A percentile compares a stretch with the other conserved stretches of the same genome.
Evolutionary conservation across 805 yeast genomes (phyloP).

Genomic region (Dipodascus albidus): DNA sequence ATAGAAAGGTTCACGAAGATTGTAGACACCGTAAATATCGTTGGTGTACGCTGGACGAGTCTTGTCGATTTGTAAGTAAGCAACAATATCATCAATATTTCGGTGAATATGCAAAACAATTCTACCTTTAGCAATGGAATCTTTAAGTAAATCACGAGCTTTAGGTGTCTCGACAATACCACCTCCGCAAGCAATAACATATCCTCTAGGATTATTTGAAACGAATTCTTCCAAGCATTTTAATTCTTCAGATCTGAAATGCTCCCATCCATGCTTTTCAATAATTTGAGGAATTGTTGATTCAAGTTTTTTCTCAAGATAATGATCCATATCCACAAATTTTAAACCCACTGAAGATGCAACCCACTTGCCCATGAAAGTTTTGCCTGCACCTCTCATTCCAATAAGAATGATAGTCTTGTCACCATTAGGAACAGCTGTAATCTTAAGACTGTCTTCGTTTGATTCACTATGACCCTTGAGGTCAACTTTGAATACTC

Average conservation of each 20-base stretch:
- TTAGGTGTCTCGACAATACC: slow-evolving; percentile 75
- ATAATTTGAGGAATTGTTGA: slow-evolving; percentile 33
- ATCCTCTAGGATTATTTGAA: slow-evolving; percentile 32
- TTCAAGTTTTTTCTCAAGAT: slow-evolving; percentile 45
- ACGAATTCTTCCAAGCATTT: slow-evolving; percentile 42
- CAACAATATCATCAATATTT: slow-evolving; percentile 66
- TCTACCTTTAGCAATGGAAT: slow-evolving; percentile 48
- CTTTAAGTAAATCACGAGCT: slow-evolving; percentile 54
- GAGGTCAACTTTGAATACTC: slow-evolving; percentile 48
- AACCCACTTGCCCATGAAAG: slow-evolving; percentile 73
- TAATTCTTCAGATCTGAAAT: slow-evolving; percentile 61
- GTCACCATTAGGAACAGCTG: slow-evolving; percentile 23
- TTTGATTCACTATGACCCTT: slow-evolving; percentile 56
- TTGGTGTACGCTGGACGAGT: slow-evolving; percentile 79
- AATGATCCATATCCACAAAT: slow-evolving; percentile 65
- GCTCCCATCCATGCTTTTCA: slow-evolving; percentile 75
- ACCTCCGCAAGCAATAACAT: slow-evolving; percentile 90
- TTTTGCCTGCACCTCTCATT: slow-evolving; percentile 97
- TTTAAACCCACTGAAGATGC: slow-evolving; percentile 48
- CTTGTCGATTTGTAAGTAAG: slow-evolving; percentile 63
- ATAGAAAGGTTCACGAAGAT: slow-evolving; percentile 69
- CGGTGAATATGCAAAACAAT: slow-evolving; percentile 87
- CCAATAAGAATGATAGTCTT: slow-evolving; percentile 75
- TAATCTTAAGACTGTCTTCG: slow-evolving; percentile 2
- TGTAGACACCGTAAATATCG: slow-evolving; percentile 77